Percentiles rank a stretch among this genome's conserved stretches.
These are phyloP conservation scores for Exophiala viscosa DNA, from an alignment of 2,329 filamentous ascomycete genomes.

Conservation along the genomic window DNA sequence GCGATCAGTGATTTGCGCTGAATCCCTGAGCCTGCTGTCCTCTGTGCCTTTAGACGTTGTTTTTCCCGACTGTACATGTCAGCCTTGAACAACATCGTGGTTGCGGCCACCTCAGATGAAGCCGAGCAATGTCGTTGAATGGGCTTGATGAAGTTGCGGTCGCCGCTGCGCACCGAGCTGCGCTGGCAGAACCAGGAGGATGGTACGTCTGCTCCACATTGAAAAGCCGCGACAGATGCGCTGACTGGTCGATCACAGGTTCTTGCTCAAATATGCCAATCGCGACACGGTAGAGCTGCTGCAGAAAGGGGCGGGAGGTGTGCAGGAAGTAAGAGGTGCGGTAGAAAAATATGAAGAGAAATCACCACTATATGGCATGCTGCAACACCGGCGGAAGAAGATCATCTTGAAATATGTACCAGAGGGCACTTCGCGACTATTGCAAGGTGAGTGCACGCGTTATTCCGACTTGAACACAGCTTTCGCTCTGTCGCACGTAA, in stretches of 20 bases:
- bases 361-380: conserved; percentile 85
- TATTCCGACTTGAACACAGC: neutral
- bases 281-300: conserved; percentile 84
- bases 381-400: conserved; percentile 84
- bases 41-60: neutral
- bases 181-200: conserved; percentile 79
- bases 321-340: conserved; percentile 74
- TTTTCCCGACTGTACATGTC: conserved; percentile 8
- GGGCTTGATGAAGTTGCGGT: conserved; percentile 49
- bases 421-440: conserved; percentile 80
- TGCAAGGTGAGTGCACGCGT: conserved; percentile 68
- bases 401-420: conserved; percentile 91
- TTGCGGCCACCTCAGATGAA: conserved; percentile 32
- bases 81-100: conserved; percentile 2
- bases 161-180: conserved; percentile 78
- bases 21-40: conserved; percentile 4
- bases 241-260: conserved; percentile 56
- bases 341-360: conserved; percentile 76
- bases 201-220: conserved; percentile 63
- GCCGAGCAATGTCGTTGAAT: conserved; percentile 30
- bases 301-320: conserved; percentile 72
- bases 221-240: neutral
- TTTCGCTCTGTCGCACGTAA: neutral
- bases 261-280: conserved; percentile 84
- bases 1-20: conserved; percentile 4